These are phyloP conservation scores for Tremella yokohamensis DNA, from an alignment of 768 basidiomycete genomes.

Conservation along the genomic window DNA sequence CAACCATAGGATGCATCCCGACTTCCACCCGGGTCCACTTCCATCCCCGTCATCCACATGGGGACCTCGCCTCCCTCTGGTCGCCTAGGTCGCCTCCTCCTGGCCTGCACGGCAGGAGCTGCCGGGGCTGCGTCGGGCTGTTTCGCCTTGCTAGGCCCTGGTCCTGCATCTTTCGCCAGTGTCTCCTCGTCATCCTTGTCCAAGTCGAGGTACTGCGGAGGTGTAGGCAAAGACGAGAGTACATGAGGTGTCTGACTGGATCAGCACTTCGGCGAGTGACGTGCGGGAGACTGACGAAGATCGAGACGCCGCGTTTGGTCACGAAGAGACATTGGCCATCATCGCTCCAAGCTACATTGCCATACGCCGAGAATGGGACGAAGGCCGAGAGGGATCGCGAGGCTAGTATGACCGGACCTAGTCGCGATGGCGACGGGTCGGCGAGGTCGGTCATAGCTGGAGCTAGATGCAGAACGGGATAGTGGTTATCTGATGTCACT, in stretches of 20 bases:
- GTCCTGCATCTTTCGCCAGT: neutral
- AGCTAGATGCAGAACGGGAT: no score
- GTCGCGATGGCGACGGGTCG: slow-evolving; percentile 1
- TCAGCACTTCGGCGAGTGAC: neutral
- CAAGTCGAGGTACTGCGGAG: slow-evolving; percentile 18
- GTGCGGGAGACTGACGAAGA: slow-evolving; percentile 23
- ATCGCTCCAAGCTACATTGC: slow-evolving; percentile 33
- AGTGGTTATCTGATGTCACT: no score
- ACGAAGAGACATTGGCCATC: slow-evolving; percentile 42
- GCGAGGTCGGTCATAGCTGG: no score
- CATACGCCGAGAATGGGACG: slow-evolving; percentile 3
- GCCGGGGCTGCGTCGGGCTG: neutral
- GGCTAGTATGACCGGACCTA: neutral
- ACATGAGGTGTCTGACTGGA: slow-evolving; percentile 30
- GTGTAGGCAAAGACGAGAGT: slow-evolving; percentile 20
- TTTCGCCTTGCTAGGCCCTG: neutral
- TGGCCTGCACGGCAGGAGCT: neutral
- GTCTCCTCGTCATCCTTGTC: slow-evolving; percentile 11
- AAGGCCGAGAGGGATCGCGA: neutral
- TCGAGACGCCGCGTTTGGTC: slow-evolving; percentile 22
- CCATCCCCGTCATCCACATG: slow-evolving; percentile 32
- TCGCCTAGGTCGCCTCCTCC: slow-evolving; percentile 8
- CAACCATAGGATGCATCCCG: slow-evolving; percentile 32
- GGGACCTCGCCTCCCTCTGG: slow-evolving; percentile 30
- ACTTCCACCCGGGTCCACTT: slow-evolving; percentile 21